Evolutionary conservation across 371 early-diverging fungal species (phyloP), one percentile per base, ranked within the genome.

Genomic region (Mucor piriformis): DNA sequence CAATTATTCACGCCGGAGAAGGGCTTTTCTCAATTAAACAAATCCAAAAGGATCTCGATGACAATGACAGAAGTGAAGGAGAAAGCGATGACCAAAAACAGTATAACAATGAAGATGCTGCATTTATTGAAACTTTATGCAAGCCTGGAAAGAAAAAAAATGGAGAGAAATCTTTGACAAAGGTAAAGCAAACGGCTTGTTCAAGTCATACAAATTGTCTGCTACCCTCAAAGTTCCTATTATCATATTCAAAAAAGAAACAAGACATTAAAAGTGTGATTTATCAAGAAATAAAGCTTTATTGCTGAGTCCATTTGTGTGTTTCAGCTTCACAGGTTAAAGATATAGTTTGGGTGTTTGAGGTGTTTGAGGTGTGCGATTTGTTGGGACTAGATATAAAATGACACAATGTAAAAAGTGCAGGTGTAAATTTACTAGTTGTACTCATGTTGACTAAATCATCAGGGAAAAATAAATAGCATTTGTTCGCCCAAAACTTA

Each of bases 381-480:
- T 61, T 61, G 29, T 50, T 61, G 40, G 54, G 49, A 23, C 33
- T 50, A 35, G 40, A 54, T 43, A 54, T 18, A 49, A 61, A 61
- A 10, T 61, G 61, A 54, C 54, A 61, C 27, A 61, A 32, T 54
- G 61, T 23, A 35, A 44, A 29, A 43, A 56, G 35, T 48, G 35
- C 13, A 34, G 35, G 35, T 56, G 16, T 48, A 43, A n/a, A n/a
- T 18, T n/a, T 55, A 27, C 32, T 38, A 32, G 23, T 38, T 20
- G 23, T 35, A 16, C 13, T 50, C 20, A 34, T 32, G 18, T 47
- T 29, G 25, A 47, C 55, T 42, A 18, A 42, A 18, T 43, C 11
- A 52, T 52, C 38, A 46, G 46, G 32, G 38, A n/a, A 59, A 48
- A 59, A 59, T 29, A 59, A 59, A 59, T 27, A 59, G 16, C 33